A percentile compares a stretch with the other conserved stretches of the same genome.
Conservation (phyloP, 768 basidiomycete species). For the Cystobasidium tubakii region DNA sequence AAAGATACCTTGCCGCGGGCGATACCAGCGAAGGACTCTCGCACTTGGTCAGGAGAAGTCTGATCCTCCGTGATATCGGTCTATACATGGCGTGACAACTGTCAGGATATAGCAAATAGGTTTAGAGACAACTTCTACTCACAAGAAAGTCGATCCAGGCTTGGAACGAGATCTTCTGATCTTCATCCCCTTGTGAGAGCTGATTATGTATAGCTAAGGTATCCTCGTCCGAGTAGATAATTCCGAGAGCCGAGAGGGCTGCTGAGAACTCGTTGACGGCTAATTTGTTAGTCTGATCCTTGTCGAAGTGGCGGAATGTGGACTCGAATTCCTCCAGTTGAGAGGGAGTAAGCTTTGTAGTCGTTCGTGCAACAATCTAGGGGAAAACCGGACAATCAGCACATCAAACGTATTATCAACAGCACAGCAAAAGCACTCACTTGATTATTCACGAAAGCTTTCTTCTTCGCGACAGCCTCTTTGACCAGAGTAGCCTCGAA, state of each 20-base stretch:
- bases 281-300: conserved; percentile 83
- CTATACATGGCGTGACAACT: conserved; percentile 51
- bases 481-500: conserved; percentile 80
- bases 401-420: background rate
- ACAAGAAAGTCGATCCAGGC: conserved; percentile 28
- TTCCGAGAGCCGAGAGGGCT: conserved; percentile 86
- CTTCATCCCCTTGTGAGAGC: conserved; percentile 48
- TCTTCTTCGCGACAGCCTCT: conserved; percentile 76
- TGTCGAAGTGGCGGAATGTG: conserved; percentile 96
- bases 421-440: conserved; percentile 52
- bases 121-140: background rate
- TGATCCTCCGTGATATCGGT: conserved; percentile 95
- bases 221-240: conserved; percentile 75
- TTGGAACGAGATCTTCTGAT: conserved; percentile 3
- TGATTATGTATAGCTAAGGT: conserved; percentile 76
- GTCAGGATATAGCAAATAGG: too few species aligned
- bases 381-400: background rate
- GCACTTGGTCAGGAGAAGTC: conserved; percentile 81
- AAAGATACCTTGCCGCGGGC: conserved; percentile 85
- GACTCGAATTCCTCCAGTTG: conserved; percentile 94
- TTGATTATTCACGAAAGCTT: conserved; percentile 96
- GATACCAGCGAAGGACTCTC: conserved; percentile 86
- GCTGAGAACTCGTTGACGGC: conserved; percentile 80
- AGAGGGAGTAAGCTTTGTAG: conserved; percentile 89
- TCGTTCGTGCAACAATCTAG: conserved; percentile 85